Percentiles rank a stretch among this genome's conserved stretches.
Evolutionary conservation across 164 flowering plant genomes (phyloP).

Genomic region (Annona cherimola): DNA sequence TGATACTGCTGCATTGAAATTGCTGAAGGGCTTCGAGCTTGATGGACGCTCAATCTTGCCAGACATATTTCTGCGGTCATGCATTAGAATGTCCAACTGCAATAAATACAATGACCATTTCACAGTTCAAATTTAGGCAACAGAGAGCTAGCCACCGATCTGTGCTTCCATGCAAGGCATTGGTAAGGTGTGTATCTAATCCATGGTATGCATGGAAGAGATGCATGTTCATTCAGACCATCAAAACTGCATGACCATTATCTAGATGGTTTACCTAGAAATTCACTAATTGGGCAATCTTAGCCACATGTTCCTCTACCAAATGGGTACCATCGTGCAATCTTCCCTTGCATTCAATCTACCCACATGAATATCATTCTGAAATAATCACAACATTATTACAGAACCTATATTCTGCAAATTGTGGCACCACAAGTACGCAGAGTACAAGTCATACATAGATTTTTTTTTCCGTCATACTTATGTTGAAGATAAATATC

Average conservation of each 20-base stretch:
- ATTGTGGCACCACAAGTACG: too few relatives aligned
- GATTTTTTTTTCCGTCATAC: not conserved
- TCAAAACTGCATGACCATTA: not conserved
- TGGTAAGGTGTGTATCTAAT: not conserved
- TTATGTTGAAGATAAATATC: not conserved
- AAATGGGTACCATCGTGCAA: not conserved
- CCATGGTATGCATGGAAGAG: not conserved
- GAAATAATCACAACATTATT: not conserved
- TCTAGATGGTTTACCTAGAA: not conserved
- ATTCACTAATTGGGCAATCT: not conserved
- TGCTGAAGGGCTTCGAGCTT: constrained; percentile 14
- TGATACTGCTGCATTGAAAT: constrained; percentile 8
- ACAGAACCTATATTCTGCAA: too few relatives aligned
- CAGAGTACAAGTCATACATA: too few relatives aligned
- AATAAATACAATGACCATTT: constrained; percentile 10
- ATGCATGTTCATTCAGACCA: not conserved
- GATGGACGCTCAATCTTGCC: constrained; percentile 40
- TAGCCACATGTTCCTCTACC: not conserved
- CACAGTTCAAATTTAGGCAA: constrained; percentile 1
- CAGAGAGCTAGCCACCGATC: not conserved
- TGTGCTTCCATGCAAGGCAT: not conserved
- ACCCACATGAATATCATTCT: not conserved
- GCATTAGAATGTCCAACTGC: constrained; percentile 55
- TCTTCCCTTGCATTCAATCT: not conserved
- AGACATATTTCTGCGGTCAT: constrained; percentile 64